Evolutionary conservation across 2,329 filamentous ascomycete species (phyloP).

Genomic region (Meredithiella fracta): DNA sequence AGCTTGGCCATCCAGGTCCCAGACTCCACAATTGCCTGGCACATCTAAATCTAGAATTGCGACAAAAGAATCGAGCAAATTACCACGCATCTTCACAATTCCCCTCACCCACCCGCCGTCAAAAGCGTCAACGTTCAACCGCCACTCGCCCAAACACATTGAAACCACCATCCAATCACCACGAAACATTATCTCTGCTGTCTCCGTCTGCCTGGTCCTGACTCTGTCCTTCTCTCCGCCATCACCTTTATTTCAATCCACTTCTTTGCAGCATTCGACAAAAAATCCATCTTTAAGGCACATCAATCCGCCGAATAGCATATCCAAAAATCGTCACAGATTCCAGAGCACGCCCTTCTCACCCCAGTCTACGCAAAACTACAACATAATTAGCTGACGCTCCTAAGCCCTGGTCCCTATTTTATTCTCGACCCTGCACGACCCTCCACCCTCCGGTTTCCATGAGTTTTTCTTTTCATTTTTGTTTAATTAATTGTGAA

Average conservation of each 20-base stretch:
- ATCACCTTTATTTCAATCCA: too few relatives aligned
- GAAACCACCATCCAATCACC: not conserved
- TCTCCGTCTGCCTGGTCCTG: not conserved
- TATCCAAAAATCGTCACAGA: not conserved
- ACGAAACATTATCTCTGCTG: not conserved
- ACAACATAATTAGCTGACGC: constrained; percentile 7
- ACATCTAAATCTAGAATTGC: not conserved
- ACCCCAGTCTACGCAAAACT: not conserved
- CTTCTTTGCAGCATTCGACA: too few relatives aligned
- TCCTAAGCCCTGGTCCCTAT: constrained; percentile 8
- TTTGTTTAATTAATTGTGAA: constrained; percentile 12
- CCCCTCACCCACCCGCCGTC: not conserved
- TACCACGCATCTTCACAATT: not conserved
- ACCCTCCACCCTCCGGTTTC: constrained; percentile 4
- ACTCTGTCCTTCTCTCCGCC: too few relatives aligned
- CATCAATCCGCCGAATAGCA: not conserved
- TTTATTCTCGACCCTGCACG: constrained; percentile 7
- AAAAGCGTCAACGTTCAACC: not conserved
- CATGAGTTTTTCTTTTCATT: constrained; percentile 10
- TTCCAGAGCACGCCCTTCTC: not conserved
- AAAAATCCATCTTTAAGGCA: too few relatives aligned
- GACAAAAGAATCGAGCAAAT: not conserved
- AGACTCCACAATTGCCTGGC: not conserved
- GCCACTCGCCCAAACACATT: not conserved
- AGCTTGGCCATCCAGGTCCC: not conserved